A percentile compares a stretch with the other conserved stretches of the same genome.
phyloP scores from a whole-genome alignment of 192 early-diverging fungal genomes.

The Coemansia sp. region DNA sequence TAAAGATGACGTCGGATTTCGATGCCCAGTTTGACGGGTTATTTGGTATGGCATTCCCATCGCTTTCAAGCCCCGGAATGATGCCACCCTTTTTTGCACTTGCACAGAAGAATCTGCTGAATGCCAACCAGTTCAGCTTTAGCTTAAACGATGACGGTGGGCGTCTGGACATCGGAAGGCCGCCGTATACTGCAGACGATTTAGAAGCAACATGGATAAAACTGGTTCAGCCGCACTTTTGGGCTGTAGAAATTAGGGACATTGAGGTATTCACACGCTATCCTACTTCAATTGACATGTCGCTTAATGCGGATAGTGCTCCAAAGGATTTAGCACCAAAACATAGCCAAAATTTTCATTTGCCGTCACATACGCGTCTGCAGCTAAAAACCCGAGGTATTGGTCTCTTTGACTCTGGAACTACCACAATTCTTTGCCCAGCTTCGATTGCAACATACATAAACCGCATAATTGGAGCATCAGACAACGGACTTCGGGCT shows the following conservation, averaged over 20 bases:
- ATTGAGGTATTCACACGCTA: slow-evolving; percentile 14
- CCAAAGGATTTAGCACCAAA: background rate
- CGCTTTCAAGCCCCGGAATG: slow-evolving; percentile 40
- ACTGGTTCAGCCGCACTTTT: slow-evolving; percentile 41
- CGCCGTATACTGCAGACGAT: background rate
- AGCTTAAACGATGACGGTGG: slow-evolving; percentile 37
- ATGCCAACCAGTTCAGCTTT: slow-evolving; percentile 53
- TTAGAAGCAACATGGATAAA: slow-evolving; percentile 26
- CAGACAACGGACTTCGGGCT: slow-evolving; percentile 37
- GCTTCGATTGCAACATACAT: slow-evolving; percentile 33
- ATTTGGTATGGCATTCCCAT: slow-evolving; percentile 48
- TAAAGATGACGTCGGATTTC: slow-evolving; percentile 45
- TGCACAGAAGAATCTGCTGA: slow-evolving; percentile 21
- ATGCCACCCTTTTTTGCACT: slow-evolving; percentile 44
- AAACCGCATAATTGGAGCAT: slow-evolving; percentile 47
- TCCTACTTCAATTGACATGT: slow-evolving; percentile 1
- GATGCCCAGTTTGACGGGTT: slow-evolving; percentile 50
- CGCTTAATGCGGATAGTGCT: background rate
- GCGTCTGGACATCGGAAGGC: slow-evolving; percentile 36
- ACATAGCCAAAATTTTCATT: slow-evolving; percentile 4
- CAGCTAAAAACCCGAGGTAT: slow-evolving; percentile 13
- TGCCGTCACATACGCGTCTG: slow-evolving; percentile 2
- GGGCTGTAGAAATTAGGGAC: slow-evolving; percentile 35
- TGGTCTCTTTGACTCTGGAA: slow-evolving; percentile 47
- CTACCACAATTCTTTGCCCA: slow-evolving; percentile 45